A percentile compares a stretch with the other conserved stretches of the same genome.
phyloP scores from a whole-genome alignment of 192 early-diverging fungal genomes.

The Backusella westeae region DNA sequence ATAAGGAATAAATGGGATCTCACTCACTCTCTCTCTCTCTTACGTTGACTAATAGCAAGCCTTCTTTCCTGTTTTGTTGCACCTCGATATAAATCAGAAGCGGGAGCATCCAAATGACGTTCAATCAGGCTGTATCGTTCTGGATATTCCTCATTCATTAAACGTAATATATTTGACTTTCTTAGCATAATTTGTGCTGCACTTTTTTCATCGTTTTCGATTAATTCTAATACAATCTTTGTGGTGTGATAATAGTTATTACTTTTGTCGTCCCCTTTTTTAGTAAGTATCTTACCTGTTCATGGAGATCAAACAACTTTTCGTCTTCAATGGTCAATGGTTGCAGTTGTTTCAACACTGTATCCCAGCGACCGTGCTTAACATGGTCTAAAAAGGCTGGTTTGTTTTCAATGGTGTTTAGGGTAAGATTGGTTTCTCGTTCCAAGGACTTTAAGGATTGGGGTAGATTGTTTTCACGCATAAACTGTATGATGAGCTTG shows the following conservation, averaged over 20 bases:
- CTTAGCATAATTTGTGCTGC: slow-evolving; percentile 82
- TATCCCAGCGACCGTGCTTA: slow-evolving; percentile 82
- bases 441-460: slow-evolving; percentile 77
- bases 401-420: slow-evolving; percentile 87
- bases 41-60: slow-evolving; percentile 68
- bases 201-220: slow-evolving; percentile 78
- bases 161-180: slow-evolving; percentile 87
- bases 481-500: slow-evolving; percentile 89
- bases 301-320: slow-evolving; percentile 84
- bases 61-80: slow-evolving; percentile 76
- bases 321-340: slow-evolving; percentile 64
- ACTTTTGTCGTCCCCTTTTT: background rate
- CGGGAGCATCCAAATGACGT: slow-evolving; percentile 56
- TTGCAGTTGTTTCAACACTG: slow-evolving; percentile 69
- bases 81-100: slow-evolving; percentile 58
- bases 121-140: slow-evolving; percentile 87
- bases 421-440: slow-evolving; percentile 71
- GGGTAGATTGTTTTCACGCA: slow-evolving; percentile 87
- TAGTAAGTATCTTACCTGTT: slow-evolving; percentile 57
- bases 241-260: background rate
- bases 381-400: slow-evolving; percentile 74
- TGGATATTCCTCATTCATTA: slow-evolving; percentile 65
- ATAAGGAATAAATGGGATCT: background rate
- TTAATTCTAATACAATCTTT: slow-evolving; percentile 81
- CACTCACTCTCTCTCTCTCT: background rate